Percentiles rank a stretch among this genome's conserved stretches.
Conservation (phyloP, 768 basidiomycete genomes). For the Boletus reticulatus region DNA sequence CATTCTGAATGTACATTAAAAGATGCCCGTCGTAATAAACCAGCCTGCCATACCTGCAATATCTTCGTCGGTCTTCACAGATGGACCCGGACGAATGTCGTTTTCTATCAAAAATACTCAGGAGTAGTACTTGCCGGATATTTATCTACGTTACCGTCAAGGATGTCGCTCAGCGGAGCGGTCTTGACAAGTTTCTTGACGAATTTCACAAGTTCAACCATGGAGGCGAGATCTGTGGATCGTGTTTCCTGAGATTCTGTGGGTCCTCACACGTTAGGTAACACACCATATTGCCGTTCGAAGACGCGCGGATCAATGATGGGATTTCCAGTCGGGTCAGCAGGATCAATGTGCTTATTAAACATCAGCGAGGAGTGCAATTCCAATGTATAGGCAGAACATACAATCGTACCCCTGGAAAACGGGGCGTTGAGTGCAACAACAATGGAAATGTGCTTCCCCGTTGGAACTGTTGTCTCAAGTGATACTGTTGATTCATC, state of each 20-base stretch:
- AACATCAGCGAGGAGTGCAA: neutral
- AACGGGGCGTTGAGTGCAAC: neutral
- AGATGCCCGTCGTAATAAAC: neutral
- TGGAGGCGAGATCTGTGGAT: neutral
- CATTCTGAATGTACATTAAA: neutral
- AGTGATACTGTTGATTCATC: too few species aligned
- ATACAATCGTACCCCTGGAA: constrained; percentile 1
- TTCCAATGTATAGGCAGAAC: neutral
- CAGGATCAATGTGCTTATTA: neutral
- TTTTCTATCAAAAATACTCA: neutral
- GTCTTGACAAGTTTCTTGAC: neutral
- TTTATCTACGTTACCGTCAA: neutral
- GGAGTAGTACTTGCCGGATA: neutral
- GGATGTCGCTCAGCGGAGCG: neutral
- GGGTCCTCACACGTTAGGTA: too few species aligned
- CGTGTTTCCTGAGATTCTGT: too few species aligned
- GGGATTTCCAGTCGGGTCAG: neutral
- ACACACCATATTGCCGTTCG: neutral
- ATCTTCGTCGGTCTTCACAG: neutral
- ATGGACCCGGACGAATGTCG: neutral
- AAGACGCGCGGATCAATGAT: constrained; percentile 1
- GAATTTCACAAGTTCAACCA: neutral
- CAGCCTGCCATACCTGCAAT: neutral
- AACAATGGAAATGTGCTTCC: neutral
- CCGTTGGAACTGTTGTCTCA: neutral